A percentile compares a stretch with the other conserved stretches of the same genome.
Evolutionary conservation across 2,329 filamentous ascomycete species (phyloP).

Genomic region (Laburnicola sp.): DNA sequence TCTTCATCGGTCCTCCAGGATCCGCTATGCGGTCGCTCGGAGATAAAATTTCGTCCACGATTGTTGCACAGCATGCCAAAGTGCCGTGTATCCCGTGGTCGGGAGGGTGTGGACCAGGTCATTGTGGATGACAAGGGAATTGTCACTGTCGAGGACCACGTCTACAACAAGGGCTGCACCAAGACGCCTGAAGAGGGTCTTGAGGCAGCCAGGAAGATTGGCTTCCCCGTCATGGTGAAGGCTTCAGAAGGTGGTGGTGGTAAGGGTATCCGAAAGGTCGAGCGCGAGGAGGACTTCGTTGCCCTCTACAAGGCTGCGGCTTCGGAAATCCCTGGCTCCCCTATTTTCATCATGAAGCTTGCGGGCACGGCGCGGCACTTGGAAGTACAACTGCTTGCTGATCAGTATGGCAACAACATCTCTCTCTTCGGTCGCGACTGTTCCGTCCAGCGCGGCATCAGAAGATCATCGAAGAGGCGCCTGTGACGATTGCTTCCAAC

Average conservation of each 20-base stretch:
- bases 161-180: conserved; percentile 91
- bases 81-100: conserved; percentile 99
- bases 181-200: conserved; percentile 88
- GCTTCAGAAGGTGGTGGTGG: conserved; percentile 99
- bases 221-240: conserved; percentile 99
- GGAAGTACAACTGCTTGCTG: conserved; percentile 94
- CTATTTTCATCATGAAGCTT: conserved; percentile 99
- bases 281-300: conserved; percentile 80
- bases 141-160: conserved; percentile 82
- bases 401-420: conserved; percentile 99
- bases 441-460: conserved; percentile 98
- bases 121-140: conserved; percentile 78
- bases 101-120: conserved; percentile 82
- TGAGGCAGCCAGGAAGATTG: conserved; percentile 81
- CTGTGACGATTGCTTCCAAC: conserved; percentile 90
- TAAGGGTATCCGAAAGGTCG: conserved; percentile 97
- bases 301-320: conserved; percentile 92
- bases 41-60: conserved; percentile 99
- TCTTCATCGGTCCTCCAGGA: conserved; percentile 97
- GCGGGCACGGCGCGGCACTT: conserved; percentile 94
- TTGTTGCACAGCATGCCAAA: conserved; percentile 93
- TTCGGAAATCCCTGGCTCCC: conserved; percentile 95
- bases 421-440: conserved; percentile 98
- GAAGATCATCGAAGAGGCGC: conserved; percentile 99
- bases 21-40: conserved; percentile 98